Base-by-base conservation (phyloP, 1,284 basidiomycete genomes). In the Melampsora americana region DNA sequence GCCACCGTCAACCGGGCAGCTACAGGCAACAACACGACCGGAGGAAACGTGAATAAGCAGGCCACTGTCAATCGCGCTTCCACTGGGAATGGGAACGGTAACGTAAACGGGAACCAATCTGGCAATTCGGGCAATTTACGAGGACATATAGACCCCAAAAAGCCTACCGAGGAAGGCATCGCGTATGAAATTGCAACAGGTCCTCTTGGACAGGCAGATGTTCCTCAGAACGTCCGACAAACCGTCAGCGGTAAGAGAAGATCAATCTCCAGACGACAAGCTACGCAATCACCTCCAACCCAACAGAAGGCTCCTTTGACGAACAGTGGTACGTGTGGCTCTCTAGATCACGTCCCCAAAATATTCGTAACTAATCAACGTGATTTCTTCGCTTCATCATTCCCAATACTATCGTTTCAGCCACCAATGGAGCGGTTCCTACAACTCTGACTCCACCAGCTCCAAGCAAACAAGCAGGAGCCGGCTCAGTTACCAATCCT, bases 161-260 rank as follows among this genome's bases (percentile, higher is more conserved):
- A 16, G 1, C 66, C 73, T 5, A 75, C 73, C 20, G 48, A 18
- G 9, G 56, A 75, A 26, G 73, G 73, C 4, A 75, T 67, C 26
- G 16, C 32, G 18, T 64, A 23, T 20, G 73, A 75, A 23, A 68
- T 67, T 53, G 39, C 66, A 0, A 75, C 73, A 14, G 73, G 66
- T 32, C 73, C 73, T 50, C 66, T 75, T 26, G 73, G 73, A 5
- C 73, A 75, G 67, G 73, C 73, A 11, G 73, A 75, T 67, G 30
- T 60, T 1, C 73, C 73, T 9, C 66, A 75, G 16, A 39, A 28
- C 9, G 59, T 59, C 2, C 73, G 66, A 28, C 53, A 67, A 35
- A 39, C 18, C 32, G 26, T 39, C 26, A 16, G 61, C 20, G 61
- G 61, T 2, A 56, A 56, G 28, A 56, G 53, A 28, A 5, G 53